Percentiles rank a stretch among this genome's conserved stretches.
Evolutionary conservation across 2,329 filamentous ascomycete species (phyloP).

Genomic region (Scopulariopsis brevicaulis): DNA sequence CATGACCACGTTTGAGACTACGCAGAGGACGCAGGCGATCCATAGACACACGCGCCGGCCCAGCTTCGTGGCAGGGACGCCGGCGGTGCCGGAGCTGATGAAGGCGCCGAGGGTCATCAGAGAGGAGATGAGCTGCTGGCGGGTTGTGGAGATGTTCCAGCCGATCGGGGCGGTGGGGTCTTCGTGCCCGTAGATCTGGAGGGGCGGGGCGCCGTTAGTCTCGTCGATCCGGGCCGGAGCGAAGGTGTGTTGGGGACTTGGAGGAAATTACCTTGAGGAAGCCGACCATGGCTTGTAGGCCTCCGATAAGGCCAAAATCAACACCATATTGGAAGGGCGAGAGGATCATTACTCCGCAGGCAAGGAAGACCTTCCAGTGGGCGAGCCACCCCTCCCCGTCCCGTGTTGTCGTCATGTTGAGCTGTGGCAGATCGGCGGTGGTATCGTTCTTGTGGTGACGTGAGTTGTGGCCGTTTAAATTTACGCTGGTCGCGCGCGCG

Average conservation of each 20-base stretch:
- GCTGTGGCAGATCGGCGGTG: not conserved
- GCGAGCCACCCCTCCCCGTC: conserved; percentile 16
- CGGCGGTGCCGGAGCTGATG: conserved; percentile 27
- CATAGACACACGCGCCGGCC: conserved; percentile 25
- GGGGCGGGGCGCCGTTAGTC: not conserved
- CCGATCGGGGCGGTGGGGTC: conserved; percentile 18
- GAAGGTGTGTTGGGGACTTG: not conserved
- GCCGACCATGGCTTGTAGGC: conserved; percentile 36
- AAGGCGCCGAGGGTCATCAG: conserved; percentile 36
- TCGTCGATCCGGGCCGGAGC: not conserved
- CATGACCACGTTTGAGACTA: conserved; percentile 42
- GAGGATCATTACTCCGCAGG: conserved; percentile 24
- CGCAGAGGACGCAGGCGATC: conserved; percentile 35
- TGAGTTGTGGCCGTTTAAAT: not conserved
- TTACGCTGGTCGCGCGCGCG: not conserved
- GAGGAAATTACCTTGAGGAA: conserved; percentile 22
- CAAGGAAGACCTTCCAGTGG: conserved; percentile 34
- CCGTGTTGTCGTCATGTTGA: conserved; percentile 1
- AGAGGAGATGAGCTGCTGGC: conserved; percentile 35
- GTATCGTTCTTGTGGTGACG: not conserved
- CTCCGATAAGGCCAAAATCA: conserved; percentile 38
- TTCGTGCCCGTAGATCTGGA: conserved; percentile 23
- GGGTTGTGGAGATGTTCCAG: conserved; percentile 30
- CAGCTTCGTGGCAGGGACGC: conserved; percentile 21
- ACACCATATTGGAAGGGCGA: conserved; percentile 36